Base-by-base conservation (phyloP, 2,329 filamentous ascomycete genomes). In the Pezicula carpinea region DNA sequence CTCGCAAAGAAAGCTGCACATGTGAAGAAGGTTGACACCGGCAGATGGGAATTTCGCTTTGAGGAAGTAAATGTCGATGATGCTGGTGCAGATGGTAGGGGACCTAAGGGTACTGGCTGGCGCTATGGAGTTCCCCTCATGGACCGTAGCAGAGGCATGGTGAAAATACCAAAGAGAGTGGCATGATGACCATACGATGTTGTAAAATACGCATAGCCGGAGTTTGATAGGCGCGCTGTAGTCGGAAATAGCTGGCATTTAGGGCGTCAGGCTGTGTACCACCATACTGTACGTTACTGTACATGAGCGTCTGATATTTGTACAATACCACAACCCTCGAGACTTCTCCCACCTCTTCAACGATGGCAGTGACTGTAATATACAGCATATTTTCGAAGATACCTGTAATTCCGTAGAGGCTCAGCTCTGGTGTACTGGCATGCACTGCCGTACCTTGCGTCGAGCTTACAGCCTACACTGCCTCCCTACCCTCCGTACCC, bases 141-240 rank as follows among this genome's bases (percentile, higher is more conserved):
- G 59, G 83, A 87, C 60, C 74, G 83, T 47, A 78, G 75, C 66
- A 77, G 75, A 56, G 82, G 79, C n/a, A 60, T 76, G 61, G 66
- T 83, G 68, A 86, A 85, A 74, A 85, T 86, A 60, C 82, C 83
- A 18, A 83, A 76, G 31, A 76, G 71, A 44, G 79, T 85, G 46
- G 52, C 48, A 35, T 60, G 46, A 60, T 43, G 33, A 32, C 35
- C 50, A 42, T 50, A 46, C 44, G 21, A 50, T 46, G 40, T 47
- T 40, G 38, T 40, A 40, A 42, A 40, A 44, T 49, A 38, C 22
- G 22, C 32, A 46, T 50, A 46, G 38, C 10, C 40, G 49, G 49
- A 45, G 47, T 53, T 49, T 40, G 39, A 35, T 5, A 29, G 19
- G 22, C 18, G 13, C 14, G 26, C 26, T n/a, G 15, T n/a, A 8